Conservation (phyloP, 2,329 filamentous ascomycete species). For the Mycocentrospora acerina region DNA sequence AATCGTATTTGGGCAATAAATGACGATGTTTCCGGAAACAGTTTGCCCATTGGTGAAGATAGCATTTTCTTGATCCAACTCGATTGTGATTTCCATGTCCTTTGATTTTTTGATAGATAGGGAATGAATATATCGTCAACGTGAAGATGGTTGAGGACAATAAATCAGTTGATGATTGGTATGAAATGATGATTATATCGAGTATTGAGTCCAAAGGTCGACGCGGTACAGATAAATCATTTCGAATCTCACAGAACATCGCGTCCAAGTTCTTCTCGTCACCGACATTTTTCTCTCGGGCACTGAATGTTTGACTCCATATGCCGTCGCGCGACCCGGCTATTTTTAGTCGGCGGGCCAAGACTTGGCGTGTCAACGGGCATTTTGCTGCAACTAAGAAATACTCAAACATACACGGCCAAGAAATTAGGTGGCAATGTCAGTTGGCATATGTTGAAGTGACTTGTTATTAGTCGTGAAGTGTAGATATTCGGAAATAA, state of each 20-base stretch:
- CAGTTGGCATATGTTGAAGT: no score
- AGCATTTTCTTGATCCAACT: conserved; percentile 2
- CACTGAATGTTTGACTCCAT: background rate
- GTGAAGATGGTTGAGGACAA: no score
- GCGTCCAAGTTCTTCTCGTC: background rate
- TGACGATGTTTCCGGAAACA: conserved; percentile 5
- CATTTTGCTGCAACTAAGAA: no score
- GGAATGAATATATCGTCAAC: no score
- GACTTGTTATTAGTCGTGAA: no score
- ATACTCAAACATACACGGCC: no score
- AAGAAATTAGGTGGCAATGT: no score
- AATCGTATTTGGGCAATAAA: conserved; percentile 9
- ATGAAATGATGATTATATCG: background rate
- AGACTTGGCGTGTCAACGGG: conserved; percentile 2
- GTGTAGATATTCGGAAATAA: no score
- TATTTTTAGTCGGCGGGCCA: conserved; percentile 13
- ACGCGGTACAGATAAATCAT: no score
- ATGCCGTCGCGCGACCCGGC: conserved; percentile 4
- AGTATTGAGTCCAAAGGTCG: no score
- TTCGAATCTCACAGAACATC: no score
- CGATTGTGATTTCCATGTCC: conserved; percentile 13
- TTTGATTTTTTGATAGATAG: no score
- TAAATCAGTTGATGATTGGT: background rate
- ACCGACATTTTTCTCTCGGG: background rate
- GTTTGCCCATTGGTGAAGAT: conserved; percentile 10